phyloP scores from a whole-genome alignment of 2,329 filamentous ascomycete species.

The Aspergillus phoenicis region DNA sequence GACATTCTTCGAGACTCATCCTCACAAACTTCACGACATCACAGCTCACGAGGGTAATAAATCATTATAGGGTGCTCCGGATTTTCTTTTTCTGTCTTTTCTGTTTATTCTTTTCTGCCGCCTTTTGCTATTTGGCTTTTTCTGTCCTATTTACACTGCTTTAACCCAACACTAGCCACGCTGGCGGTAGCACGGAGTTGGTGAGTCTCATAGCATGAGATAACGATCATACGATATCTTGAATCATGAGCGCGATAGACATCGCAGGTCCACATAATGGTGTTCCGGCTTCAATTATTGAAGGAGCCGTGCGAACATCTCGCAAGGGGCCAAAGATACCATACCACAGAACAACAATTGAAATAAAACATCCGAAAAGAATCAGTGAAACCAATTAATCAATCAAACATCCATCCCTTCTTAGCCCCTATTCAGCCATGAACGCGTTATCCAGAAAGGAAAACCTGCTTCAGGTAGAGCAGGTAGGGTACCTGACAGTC shows the following conservation, averaged over 20 bases:
- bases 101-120: neutral
- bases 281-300: slow-evolving; percentile 5
- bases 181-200: slow-evolving; percentile 10
- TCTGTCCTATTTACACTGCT: neutral
- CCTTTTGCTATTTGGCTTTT: neutral
- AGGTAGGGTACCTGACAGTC: neutral
- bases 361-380: neutral
- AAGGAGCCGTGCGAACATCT: neutral
- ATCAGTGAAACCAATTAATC: no score
- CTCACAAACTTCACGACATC: slow-evolving; percentile 37
- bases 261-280: slow-evolving; percentile 10
- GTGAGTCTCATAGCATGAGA: slow-evolving; percentile 12
- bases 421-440: neutral
- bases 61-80: neutral
- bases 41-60: slow-evolving; percentile 33
- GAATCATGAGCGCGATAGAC: slow-evolving; percentile 18
- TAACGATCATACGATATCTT: slow-evolving; percentile 20
- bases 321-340: slow-evolving; percentile 1
- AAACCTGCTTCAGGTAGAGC: neutral
- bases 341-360: slow-evolving; percentile 2
- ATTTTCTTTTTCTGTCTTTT: neutral
- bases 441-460: no score
- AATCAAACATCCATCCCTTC: neutral
- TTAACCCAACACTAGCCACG: neutral
- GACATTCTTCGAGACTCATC: slow-evolving; percentile 45